phyloP scores from a whole-genome alignment of 176 grass and related monocot species.

The Triticum turgidum region DNA sequence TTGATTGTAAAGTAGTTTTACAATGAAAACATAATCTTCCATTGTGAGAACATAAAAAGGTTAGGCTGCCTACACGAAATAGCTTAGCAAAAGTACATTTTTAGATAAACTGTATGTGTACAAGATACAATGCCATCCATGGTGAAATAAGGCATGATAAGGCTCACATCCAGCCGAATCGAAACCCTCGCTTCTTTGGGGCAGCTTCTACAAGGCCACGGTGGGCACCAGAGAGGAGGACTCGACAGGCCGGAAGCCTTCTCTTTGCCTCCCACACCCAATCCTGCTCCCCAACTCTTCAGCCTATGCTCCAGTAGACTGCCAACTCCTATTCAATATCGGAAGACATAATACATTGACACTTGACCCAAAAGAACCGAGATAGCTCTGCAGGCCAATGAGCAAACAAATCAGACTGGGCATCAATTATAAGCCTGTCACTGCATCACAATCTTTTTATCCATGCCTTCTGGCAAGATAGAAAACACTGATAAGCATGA shows the following conservation, averaged over 20 bases:
- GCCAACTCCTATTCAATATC: background rate
- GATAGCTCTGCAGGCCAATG: background rate
- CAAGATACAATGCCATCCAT: background rate
- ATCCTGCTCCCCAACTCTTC: background rate
- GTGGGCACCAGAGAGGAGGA: background rate
- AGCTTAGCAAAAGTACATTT: background rate
- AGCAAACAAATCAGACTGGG: background rate
- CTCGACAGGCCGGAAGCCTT: background rate
- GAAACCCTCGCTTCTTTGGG: background rate
- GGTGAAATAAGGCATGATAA: background rate
- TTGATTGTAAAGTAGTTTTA: too few relatives aligned
- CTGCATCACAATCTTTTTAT: background rate
- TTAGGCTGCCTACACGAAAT: background rate
- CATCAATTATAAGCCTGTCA: background rate
- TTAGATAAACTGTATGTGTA: background rate
- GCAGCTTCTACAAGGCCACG: background rate
- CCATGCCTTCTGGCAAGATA: background rate
- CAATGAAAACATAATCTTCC: background rate
- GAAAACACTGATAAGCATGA: background rate
- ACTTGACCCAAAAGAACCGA: background rate
- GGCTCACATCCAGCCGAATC: background rate
- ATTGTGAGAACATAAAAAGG: background rate
- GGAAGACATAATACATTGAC: background rate
- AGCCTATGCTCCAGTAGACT: background rate
- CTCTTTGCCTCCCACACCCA: background rate